phyloP scores from a whole-genome alignment of 2,329 filamentous ascomycete genomes.

The Grosmannia huntii region DNA sequence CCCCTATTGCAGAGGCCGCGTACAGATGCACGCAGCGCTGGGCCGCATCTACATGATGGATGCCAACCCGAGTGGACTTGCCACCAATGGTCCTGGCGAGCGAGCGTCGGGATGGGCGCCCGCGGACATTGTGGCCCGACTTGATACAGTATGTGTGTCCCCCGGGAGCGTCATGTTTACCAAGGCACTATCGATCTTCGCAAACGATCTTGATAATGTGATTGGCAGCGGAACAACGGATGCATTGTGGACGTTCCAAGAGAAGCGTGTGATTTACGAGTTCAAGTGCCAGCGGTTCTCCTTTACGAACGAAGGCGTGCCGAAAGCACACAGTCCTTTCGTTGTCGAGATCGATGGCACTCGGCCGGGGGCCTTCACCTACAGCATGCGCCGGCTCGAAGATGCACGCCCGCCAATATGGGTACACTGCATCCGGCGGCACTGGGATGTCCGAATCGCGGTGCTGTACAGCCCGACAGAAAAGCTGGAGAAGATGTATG shows the following conservation, averaged over 20 bases:
- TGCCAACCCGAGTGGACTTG: slow-evolving; percentile 11
- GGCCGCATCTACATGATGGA: slow-evolving; percentile 17
- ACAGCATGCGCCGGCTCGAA: slow-evolving; percentile 12
- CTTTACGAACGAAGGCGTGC: not conserved
- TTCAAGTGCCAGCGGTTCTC: slow-evolving; percentile 12
- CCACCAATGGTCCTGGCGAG: slow-evolving; percentile 13
- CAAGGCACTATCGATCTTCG: slow-evolving; percentile 16
- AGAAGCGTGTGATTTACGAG: slow-evolving; percentile 13
- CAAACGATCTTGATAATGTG: slow-evolving; percentile 11
- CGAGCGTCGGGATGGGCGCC: slow-evolving; percentile 15
- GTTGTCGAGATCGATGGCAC: slow-evolving; percentile 15
- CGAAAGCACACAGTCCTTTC: slow-evolving; percentile 5
- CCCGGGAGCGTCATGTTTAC: slow-evolving; percentile 16
- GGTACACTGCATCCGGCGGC: slow-evolving; percentile 18
- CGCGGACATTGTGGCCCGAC: slow-evolving; percentile 4
- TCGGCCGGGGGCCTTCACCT: slow-evolving; percentile 9
- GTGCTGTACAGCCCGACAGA: slow-evolving; percentile 12
- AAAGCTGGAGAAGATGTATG: slow-evolving; percentile 12
- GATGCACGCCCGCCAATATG: slow-evolving; percentile 12
- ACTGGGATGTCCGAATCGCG: slow-evolving; percentile 19
- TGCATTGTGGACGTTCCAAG: slow-evolving; percentile 7
- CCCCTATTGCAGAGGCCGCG: slow-evolving; percentile 13
- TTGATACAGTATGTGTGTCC: slow-evolving; percentile 9
- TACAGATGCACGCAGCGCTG: slow-evolving; percentile 16
- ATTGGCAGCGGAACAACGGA: not conserved